Evolutionary conservation across 768 basidiomycete genomes (phyloP).

Genomic region (Harrya chromipes): DNA sequence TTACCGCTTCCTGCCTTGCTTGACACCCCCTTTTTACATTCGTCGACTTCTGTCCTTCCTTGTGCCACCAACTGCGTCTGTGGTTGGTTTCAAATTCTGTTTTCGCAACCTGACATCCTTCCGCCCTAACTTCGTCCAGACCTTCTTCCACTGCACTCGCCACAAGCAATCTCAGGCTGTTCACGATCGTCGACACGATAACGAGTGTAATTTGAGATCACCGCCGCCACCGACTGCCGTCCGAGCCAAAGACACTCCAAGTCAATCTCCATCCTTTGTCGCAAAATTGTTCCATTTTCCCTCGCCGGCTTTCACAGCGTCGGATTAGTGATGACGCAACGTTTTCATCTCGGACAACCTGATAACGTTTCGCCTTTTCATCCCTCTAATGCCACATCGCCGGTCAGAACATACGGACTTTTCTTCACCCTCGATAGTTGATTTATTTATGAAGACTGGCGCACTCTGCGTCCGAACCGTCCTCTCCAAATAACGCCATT

Average conservation of each 20-base stretch:
- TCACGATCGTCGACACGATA: background rate
- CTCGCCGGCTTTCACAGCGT: slow-evolving; percentile 15
- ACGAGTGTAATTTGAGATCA: slow-evolving; percentile 11
- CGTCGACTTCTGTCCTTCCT: slow-evolving; percentile 3
- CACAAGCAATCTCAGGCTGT: background rate
- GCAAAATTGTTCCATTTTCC: slow-evolving; percentile 13
- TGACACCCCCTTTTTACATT: slow-evolving; percentile 3
- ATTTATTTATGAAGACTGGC: too few species aligned
- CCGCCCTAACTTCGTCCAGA: background rate
- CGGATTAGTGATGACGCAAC: slow-evolving; percentile 3
- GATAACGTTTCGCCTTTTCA: background rate
- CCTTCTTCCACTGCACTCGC: background rate
- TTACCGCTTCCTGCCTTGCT: background rate
- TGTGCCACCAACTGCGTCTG: slow-evolving; percentile 1
- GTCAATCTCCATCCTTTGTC: slow-evolving; percentile 20
- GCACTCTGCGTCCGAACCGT: background rate
- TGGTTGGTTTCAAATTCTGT: slow-evolving; percentile 10
- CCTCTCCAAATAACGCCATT: background rate
- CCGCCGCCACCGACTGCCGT: background rate
- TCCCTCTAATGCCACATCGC: slow-evolving; percentile 16
- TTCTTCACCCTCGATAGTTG: too few species aligned
- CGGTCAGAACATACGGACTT: background rate
- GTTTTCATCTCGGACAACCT: slow-evolving; percentile 1
- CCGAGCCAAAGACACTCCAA: slow-evolving; percentile 1
- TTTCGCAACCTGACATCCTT: background rate